Evolutionary conservation across 306 rosid species (phyloP).

Genomic region (Cucumis sativus): Cucumber_9930_V3 NC_026659.2:30559501-30560000

Average conservation of each 20-base stretch:
- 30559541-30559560: slow-evolving; percentile 15
- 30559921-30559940: background rate
- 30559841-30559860: accelerated
- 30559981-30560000: background rate
- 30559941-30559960: background rate
- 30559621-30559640: slow-evolving; percentile 7
- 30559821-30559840: slow-evolving; percentile 5
- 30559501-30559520: background rate
- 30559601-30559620: background rate
- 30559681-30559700: accelerated
- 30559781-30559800: slow-evolving; percentile 9
- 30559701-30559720: background rate
- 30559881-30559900: slow-evolving; percentile 27
- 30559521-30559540: background rate
- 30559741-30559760: accelerated
- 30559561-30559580: background rate
- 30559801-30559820: background rate
- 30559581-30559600: background rate
- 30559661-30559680: slow-evolving; percentile 24
- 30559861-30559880: slow-evolving; percentile 25
- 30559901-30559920: slow-evolving; percentile 4
- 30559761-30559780: background rate
- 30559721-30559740: background rate
- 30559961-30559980: background rate
- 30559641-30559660: slow-evolving; percentile 17